A percentile compares a stretch with the other conserved stretches of the same genome.
Conservation (phyloP, 2,329 filamentous ascomycete genomes). For the Botryotinia calthae region DNA sequence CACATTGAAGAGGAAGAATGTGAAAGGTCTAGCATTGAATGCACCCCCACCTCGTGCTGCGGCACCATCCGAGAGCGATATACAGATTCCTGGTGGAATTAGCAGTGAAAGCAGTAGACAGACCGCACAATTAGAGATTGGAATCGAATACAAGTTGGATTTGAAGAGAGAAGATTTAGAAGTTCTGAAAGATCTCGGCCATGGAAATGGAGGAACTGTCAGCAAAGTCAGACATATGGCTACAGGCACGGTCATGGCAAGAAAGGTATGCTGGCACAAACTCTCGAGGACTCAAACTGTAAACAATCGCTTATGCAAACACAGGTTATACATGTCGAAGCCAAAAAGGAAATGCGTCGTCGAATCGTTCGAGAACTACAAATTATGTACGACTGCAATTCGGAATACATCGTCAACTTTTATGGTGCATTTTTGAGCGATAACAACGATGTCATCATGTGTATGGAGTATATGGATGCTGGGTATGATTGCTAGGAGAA, state of each 20-base stretch:
- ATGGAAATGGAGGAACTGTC: conserved; percentile 95
- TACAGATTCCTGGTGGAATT: conserved; percentile 60
- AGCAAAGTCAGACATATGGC: conserved; percentile 96
- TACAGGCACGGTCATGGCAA: conserved; percentile 94
- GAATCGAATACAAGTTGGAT: conserved; percentile 94
- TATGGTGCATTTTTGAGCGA: conserved; percentile 97
- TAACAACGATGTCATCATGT: conserved; percentile 97
- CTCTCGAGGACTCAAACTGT: background rate
- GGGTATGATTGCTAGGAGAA: conserved; percentile 64
- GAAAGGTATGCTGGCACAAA: conserved; percentile 66
- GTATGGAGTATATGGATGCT: conserved; percentile 99
- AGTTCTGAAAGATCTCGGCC: conserved; percentile 89
- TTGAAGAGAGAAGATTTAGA: conserved; percentile 88
- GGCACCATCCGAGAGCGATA: conserved; percentile 70
- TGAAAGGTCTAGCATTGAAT: conserved; percentile 89
- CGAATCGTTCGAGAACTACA: conserved; percentile 95
- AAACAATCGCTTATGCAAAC: conserved; percentile 11
- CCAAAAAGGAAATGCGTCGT: conserved; percentile 94
- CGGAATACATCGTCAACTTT: conserved; percentile 94
- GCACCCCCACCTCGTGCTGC: conserved; percentile 70
- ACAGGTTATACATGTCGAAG: conserved; percentile 96
- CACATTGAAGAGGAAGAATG: conserved; percentile 98
- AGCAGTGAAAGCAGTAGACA: conserved; percentile 55
- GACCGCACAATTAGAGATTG: conserved; percentile 80
- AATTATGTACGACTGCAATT: conserved; percentile 98